Percentiles rank a stretch among this genome's conserved stretches.
Conservation (phyloP, 108 stramenopile genomes). For the Licmophora abbreviata region DNA sequence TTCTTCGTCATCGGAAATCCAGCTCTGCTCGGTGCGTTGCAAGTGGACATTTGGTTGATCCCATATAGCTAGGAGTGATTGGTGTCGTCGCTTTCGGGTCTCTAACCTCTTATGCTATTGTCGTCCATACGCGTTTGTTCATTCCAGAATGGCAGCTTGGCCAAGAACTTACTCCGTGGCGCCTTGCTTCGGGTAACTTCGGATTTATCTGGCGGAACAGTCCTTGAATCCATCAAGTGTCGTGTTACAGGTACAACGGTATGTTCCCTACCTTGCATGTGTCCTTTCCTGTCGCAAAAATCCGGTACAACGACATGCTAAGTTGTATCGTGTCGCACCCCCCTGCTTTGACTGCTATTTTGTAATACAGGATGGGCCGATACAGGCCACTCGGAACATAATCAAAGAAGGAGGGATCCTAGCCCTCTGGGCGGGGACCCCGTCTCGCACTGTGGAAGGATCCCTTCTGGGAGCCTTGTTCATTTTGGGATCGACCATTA, state of each 20-base stretch:
- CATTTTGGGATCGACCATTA: slow-evolving; percentile 16
- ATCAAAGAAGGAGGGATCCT: slow-evolving; percentile 17
- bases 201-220: slow-evolving; percentile 45
- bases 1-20: no score
- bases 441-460: slow-evolving; percentile 35
- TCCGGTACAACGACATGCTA: not conserved
- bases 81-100: no score
- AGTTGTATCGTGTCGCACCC: no score
- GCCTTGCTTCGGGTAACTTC: slow-evolving; percentile 45
- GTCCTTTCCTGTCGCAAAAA: not conserved
- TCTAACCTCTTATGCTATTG: no score
- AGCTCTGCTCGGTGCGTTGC: no score
- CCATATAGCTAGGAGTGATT: no score
- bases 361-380: slow-evolving; percentile 3
- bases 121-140: no score
- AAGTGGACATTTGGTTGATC: no score
- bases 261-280: no score
- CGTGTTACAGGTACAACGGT: slow-evolving; percentile 34
- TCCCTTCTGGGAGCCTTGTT: slow-evolving; percentile 37
- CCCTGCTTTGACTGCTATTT: no score
- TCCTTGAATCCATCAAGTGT: slow-evolving; percentile 45
- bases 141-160: not conserved
- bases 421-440: slow-evolving; percentile 39
- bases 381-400: slow-evolving; percentile 20
- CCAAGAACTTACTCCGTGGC: slow-evolving; percentile 14